These are phyloP conservation scores for Arxiozyma heterogenica DNA, from an alignment of 1,139 yeast species.

Conservation along the genomic window DNA sequence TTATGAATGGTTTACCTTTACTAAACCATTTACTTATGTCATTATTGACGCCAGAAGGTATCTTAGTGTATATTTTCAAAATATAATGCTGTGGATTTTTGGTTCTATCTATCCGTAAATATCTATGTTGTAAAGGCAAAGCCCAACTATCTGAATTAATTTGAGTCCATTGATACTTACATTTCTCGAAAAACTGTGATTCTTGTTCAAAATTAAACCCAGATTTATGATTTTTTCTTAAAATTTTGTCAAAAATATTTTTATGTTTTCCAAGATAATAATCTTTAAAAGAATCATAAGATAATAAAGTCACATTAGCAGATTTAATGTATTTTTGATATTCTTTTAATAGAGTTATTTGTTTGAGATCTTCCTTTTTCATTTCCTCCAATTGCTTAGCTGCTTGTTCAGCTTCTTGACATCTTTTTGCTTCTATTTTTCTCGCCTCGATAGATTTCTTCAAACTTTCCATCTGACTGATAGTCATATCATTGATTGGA, in stretches of 20 bases:
- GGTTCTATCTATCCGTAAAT: slow-evolving; percentile 1
- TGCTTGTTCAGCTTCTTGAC: neutral
- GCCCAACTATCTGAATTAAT: slow-evolving; percentile 25
- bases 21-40: neutral
- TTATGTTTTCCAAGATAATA: slow-evolving; percentile 11
- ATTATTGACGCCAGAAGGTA: neutral
- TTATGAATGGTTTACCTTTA: neutral
- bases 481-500: neutral
- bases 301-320: slow-evolving; percentile 22
- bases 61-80: neutral
- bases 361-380: slow-evolving; percentile 2
- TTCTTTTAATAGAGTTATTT: slow-evolving; percentile 6
- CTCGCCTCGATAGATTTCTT: slow-evolving; percentile 1
- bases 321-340: slow-evolving; percentile 4
- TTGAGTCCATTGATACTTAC: slow-evolving; percentile 27
- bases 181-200: slow-evolving; percentile 12
- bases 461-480: neutral
- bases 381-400: neutral
- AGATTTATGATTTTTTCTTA: neutral
- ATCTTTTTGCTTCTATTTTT: slow-evolving; percentile 1
- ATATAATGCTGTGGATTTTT: neutral
- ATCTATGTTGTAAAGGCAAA: slow-evolving; percentile 11
- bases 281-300: slow-evolving; percentile 26
- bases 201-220: slow-evolving; percentile 10
- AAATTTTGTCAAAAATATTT: neutral